Conservation (phyloP, 768 basidiomycete species). For the Sporobolomyces roseus region DNA sequence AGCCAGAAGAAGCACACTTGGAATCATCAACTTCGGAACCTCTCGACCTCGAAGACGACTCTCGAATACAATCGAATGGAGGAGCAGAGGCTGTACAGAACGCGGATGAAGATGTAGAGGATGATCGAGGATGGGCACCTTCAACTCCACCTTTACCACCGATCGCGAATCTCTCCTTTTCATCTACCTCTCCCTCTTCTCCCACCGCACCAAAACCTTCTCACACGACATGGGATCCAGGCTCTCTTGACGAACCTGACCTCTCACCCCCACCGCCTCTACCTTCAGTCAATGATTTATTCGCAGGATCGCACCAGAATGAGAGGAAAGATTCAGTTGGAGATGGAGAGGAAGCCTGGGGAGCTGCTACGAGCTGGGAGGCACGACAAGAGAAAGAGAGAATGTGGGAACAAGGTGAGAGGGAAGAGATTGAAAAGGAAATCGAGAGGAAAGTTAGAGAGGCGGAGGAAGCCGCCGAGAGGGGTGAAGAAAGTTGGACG, state of each 20-base stretch:
- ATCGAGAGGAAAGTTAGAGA: conserved; percentile 19
- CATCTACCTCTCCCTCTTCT: background rate
- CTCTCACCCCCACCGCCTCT: background rate
- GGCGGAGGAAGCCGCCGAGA: conserved; percentile 7
- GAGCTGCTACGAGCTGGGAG: conserved; percentile 16
- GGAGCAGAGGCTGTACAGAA: background rate
- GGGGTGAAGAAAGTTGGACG: conserved; percentile 11
- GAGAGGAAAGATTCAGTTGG: background rate
- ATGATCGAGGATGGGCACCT: conserved; percentile 31
- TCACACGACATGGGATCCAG: background rate
- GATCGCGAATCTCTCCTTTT: background rate
- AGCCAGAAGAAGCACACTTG: too few species aligned
- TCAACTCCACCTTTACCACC: conserved; percentile 27
- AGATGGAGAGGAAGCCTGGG: conserved; percentile 29
- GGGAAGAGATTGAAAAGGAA: conserved; percentile 8
- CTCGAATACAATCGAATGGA: background rate
- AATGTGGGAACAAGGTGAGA: background rate
- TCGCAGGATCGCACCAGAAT: background rate
- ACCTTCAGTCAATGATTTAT: conserved; percentile 23
- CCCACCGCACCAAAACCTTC: background rate
- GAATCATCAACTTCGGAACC: background rate
- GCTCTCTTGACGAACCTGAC: conserved; percentile 5
- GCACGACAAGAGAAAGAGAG: conserved; percentile 2
- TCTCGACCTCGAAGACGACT: background rate
- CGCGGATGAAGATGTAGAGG: background rate